These are phyloP conservation scores for Fistulinella prunicolor DNA, from an alignment of 768 basidiomycete species.

Conservation along the genomic window DNA sequence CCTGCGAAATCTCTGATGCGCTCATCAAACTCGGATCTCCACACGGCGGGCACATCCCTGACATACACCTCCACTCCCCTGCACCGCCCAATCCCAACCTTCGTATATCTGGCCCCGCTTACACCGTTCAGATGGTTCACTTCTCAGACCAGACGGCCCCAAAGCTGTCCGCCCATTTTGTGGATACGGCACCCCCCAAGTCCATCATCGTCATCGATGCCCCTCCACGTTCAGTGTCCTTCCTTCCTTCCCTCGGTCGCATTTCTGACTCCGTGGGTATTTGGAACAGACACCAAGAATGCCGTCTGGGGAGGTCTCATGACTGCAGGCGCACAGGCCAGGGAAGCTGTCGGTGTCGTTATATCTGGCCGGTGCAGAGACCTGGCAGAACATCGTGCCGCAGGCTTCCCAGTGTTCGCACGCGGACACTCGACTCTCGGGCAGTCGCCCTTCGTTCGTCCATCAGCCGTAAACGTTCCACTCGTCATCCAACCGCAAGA, in stretches of 20 bases:
- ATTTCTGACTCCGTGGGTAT: neutral
- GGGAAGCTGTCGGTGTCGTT: conserved; percentile 68
- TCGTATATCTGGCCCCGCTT: conserved; percentile 72
- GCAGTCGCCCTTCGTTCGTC: conserved; percentile 79
- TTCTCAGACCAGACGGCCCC: conserved; percentile 58
- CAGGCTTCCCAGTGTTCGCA: conserved; percentile 79
- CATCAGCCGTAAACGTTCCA: conserved; percentile 70
- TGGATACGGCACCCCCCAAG: conserved; percentile 67
- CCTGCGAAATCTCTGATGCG: conserved; percentile 88
- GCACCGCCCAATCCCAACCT: conserved; percentile 32
- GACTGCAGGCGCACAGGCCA: conserved; percentile 79
- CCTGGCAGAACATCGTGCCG: conserved; percentile 66
- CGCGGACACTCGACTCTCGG: conserved; percentile 82
- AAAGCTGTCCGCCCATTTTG: conserved; percentile 69
- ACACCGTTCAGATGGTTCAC: conserved; percentile 82
- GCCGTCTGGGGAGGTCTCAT: conserved; percentile 94
- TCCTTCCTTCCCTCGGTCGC: neutral
- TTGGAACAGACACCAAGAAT: conserved; percentile 56
- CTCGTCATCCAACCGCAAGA: conserved; percentile 42
- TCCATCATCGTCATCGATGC: conserved; percentile 72
- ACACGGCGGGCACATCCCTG: conserved; percentile 77
- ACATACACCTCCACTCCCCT: conserved; percentile 54
- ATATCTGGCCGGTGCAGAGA: conserved; percentile 88
- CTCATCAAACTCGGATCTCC: conserved; percentile 72
- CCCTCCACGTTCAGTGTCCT: conserved; percentile 56